Evolutionary conservation across 106 monocot genomes (phyloP).

Genomic region (Phalaenopsis aphrodite): DNA sequence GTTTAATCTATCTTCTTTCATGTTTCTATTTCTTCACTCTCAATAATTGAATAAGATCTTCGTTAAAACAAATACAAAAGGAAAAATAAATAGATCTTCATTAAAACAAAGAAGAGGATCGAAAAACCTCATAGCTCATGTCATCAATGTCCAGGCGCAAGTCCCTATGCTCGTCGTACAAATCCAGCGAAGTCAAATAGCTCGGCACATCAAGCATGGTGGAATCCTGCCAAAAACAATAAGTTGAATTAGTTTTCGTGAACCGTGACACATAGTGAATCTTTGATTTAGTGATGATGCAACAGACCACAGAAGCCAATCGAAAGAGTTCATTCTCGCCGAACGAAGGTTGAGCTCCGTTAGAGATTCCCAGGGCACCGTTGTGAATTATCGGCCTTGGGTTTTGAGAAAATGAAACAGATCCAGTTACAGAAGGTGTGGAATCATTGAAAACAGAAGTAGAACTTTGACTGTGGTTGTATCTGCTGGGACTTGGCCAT

Average conservation of each 20-base stretch:
- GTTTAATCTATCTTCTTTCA: no score
- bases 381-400: not conserved
- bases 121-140: constrained; percentile 63
- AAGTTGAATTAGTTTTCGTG: not conserved
- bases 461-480: not conserved
- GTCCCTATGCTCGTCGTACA: constrained; percentile 40
- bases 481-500: not conserved
- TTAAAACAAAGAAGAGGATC: not conserved
- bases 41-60: no score
- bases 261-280: not conserved
- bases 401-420: not conserved
- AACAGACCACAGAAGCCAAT: not conserved
- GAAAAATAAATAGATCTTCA: no score
- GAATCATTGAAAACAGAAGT: constrained; percentile 1
- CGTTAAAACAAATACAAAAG: no score
- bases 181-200: constrained; percentile 17
- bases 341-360: not conserved
- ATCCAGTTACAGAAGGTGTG: not conserved
- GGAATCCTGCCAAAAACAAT: constrained; percentile 18
- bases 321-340: not conserved
- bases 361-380: not conserved
- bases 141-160: constrained; percentile 64
- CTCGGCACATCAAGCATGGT: constrained; percentile 11
- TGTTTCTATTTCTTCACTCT: no score
- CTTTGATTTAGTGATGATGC: not conserved